Conservation (phyloP, 768 basidiomycete species). For the Epithele typhae region DNA sequence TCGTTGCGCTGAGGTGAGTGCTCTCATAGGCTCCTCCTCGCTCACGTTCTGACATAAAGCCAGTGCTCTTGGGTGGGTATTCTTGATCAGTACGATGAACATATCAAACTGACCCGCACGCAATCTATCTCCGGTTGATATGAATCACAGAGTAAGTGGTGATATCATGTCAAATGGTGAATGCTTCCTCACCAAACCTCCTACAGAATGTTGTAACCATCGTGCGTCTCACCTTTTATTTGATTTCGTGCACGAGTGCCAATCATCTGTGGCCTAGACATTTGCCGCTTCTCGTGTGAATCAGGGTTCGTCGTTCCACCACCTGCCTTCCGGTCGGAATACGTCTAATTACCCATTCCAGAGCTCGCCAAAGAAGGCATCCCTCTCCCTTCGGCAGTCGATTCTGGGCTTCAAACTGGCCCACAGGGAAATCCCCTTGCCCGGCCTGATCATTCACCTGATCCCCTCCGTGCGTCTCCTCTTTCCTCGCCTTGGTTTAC, state of each 20-base stretch:
- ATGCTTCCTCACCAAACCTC: too few species aligned
- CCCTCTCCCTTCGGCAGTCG: constrained; percentile 53
- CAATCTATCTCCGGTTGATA: constrained; percentile 20
- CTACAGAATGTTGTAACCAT: constrained; percentile 21
- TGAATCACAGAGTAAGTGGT: constrained; percentile 29
- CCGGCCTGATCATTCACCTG: constrained; percentile 51
- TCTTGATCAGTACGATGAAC: too few species aligned
- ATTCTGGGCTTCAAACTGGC: constrained; percentile 64
- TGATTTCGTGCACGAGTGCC: too few species aligned
- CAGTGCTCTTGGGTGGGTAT: constrained; percentile 33
- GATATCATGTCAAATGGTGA: too few species aligned
- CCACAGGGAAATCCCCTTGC: constrained; percentile 53
- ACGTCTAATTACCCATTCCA: too few species aligned
- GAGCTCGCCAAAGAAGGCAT: constrained; percentile 59
- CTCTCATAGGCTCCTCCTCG: too few species aligned
- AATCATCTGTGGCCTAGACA: constrained; percentile 33
- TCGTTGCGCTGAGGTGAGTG: constrained; percentile 50
- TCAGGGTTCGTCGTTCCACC: constrained; percentile 37
- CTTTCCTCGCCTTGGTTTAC: too few species aligned
- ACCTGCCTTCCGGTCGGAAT: too few species aligned
- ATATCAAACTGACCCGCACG: constrained; percentile 14
- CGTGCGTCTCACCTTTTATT: too few species aligned
- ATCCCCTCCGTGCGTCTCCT: constrained; percentile 42
- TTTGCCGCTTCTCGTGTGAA: constrained; percentile 49
- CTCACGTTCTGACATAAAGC: too few species aligned